Conservation (phyloP, 345 rosid genomes). For the Barbarea vulgaris region DNA sequence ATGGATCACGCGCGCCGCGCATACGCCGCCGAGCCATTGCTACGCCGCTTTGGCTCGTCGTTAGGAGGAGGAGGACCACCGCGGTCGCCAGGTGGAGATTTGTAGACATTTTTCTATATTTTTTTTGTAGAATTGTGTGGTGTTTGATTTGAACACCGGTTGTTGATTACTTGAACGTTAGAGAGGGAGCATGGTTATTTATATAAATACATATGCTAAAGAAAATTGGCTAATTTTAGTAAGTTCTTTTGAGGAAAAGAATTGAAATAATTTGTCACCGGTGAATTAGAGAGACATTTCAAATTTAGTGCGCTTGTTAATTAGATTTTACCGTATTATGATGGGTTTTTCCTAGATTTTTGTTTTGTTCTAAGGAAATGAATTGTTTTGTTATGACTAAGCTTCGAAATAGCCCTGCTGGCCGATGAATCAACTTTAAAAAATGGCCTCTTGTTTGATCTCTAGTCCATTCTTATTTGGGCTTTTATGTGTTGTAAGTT, state of each 20-base stretch:
- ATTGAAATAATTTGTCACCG: constrained; percentile 8
- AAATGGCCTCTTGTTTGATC: too few species aligned
- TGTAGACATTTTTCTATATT: not conserved
- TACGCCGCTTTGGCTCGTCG: constrained; percentile 2
- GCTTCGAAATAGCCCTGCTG: not conserved
- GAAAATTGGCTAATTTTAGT: not conserved
- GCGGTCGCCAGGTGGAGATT: constrained; percentile 22
- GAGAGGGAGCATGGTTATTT: constrained; percentile 15
- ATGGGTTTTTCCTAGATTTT: not conserved
- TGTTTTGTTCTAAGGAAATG: not conserved
- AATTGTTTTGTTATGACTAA: not conserved
- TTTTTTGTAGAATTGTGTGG: not conserved
- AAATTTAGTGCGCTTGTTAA: constrained; percentile 15
- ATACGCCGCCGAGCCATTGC: not conserved
- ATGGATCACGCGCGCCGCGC: constrained; percentile 13
- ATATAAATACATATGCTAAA: constrained; percentile 18
- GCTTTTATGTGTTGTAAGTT: too few species aligned
- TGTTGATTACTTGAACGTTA: constrained; percentile 34
- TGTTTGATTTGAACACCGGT: constrained; percentile 18
- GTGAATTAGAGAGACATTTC: constrained; percentile 13
- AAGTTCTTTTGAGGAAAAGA: not conserved
- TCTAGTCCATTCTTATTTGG: too few species aligned
- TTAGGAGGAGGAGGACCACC: constrained; percentile 21
- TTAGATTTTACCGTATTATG: not conserved
- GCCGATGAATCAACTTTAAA: too few species aligned